Percentiles rank a stretch among this genome's conserved stretches.
These are phyloP conservation scores for Trypanosoma avium DNA, from an alignment of 208 protist species.

Conservation along the genomic window DNA sequence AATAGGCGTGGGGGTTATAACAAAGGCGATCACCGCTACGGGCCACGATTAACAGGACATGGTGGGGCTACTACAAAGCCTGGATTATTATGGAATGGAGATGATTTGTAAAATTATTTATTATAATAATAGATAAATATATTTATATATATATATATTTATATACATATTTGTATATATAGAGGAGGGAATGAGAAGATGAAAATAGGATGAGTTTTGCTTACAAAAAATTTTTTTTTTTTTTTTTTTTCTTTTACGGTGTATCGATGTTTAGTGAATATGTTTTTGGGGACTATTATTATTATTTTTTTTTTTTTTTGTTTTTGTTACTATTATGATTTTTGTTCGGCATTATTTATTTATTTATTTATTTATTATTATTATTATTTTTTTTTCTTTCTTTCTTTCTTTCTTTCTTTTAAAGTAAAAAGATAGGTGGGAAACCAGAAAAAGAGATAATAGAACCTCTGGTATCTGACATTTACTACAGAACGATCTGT, in stretches of 20 bases:
- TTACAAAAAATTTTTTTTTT: too few relatives aligned
- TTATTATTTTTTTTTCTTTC: neutral
- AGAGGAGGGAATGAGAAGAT: too few relatives aligned
- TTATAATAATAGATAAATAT: slow-evolving; percentile 10
- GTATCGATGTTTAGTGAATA: too few relatives aligned
- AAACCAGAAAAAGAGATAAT: neutral
- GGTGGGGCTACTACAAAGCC: slow-evolving; percentile 83
- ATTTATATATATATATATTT: slow-evolving; percentile 9
- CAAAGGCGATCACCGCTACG: slow-evolving; percentile 83
- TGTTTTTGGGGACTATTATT: slow-evolving; percentile 1
- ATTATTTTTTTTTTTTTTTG: neutral
- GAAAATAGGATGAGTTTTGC: too few relatives aligned
- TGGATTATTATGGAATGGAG: slow-evolving; percentile 82
- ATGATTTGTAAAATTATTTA: slow-evolving; percentile 58
- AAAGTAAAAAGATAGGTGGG: neutral
- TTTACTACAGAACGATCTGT: too few relatives aligned
- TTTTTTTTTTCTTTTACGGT: too few relatives aligned
- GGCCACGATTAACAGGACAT: slow-evolving; percentile 79
- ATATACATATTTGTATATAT: slow-evolving; percentile 14
- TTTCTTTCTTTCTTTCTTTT: neutral
- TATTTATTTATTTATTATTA: neutral
- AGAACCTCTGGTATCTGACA: too few relatives aligned
- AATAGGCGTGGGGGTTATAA: slow-evolving; percentile 88
- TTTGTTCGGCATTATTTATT: too few relatives aligned
- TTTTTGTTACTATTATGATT: too few relatives aligned